Conservation (phyloP, 2,329 filamentous ascomycete species). For the Trichocomaceae sp. region DNA sequence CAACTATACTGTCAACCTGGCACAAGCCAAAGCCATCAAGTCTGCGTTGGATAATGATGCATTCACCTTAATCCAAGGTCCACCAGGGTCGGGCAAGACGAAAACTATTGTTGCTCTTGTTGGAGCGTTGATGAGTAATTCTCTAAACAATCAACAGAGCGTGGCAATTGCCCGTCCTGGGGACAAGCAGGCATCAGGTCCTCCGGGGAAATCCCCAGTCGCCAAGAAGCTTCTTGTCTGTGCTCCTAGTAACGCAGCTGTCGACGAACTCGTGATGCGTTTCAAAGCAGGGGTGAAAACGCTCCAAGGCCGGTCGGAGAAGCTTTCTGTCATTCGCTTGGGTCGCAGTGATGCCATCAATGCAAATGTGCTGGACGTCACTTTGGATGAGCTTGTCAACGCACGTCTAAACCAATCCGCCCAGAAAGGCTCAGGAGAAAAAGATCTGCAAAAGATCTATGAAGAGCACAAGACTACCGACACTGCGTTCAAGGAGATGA, state of each 20-base stretch:
- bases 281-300: constrained; percentile 83
- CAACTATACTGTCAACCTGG: constrained; percentile 78
- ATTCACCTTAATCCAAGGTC: constrained; percentile 92
- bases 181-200: constrained; percentile 30
- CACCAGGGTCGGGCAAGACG: constrained; percentile 94
- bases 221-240: constrained; percentile 89
- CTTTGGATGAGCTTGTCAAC: constrained; percentile 84
- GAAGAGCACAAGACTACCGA: constrained; percentile 55
- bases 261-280: constrained; percentile 90
- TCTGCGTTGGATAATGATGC: constrained; percentile 93
- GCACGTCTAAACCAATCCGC: constrained; percentile 53
- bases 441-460: constrained; percentile 62
- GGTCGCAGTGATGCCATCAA: constrained; percentile 92
- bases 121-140: constrained; percentile 68
- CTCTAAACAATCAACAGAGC: constrained; percentile 41
- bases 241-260: constrained; percentile 96
- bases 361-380: constrained; percentile 78
- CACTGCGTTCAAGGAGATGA: constrained; percentile 62
- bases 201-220: constrained; percentile 29
- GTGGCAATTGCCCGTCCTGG: constrained; percentile 43
- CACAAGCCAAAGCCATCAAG: constrained; percentile 84
- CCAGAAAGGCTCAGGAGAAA: constrained; percentile 40
- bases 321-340: constrained; percentile 80
- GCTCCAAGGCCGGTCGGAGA: constrained; percentile 61
- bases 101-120: constrained; percentile 98